phyloP scores from a whole-genome alignment of 208 protist species.

The Crithidia mellificae region DNA sequence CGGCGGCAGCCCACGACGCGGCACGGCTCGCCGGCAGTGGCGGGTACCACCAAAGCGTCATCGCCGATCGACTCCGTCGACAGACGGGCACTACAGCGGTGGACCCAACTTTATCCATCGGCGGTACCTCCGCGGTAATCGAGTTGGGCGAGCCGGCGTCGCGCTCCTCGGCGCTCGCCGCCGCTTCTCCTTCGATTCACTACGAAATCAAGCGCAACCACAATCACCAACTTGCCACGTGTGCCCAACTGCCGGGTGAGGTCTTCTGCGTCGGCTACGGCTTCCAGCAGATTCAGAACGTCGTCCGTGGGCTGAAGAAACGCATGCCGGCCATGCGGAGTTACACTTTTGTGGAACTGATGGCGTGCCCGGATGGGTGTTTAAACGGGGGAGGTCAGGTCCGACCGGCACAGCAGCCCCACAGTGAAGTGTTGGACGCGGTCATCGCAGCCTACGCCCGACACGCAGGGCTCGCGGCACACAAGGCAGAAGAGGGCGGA shows the following conservation, averaged over 20 bases:
- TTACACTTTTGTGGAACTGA: conserved; percentile 96
- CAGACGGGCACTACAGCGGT: no score
- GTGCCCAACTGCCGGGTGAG: conserved; percentile 36
- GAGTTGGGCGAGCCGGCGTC: no score
- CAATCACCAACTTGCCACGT: conserved; percentile 68
- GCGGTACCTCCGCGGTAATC: no score
- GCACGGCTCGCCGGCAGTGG: conserved; percentile 66
- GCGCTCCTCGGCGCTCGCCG: no score
- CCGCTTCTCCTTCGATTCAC: neutral
- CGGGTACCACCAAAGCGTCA: conserved; percentile 59
- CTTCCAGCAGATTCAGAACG: conserved; percentile 98
- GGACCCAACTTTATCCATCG: no score
- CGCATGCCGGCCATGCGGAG: conserved; percentile 39
- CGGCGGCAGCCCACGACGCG: conserved; percentile 13
- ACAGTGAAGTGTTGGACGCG: conserved; percentile 19
- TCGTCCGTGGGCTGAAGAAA: conserved; percentile 93
- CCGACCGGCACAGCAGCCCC: conserved; percentile 23
- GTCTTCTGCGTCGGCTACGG: conserved; percentile 93
- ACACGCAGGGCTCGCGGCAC: no score
- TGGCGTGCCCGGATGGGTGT: conserved; percentile 97
- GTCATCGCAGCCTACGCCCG: conserved; percentile 26
- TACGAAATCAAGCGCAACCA: conserved; percentile 70
- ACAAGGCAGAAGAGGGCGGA: neutral
- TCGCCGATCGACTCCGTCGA: conserved; percentile 18
- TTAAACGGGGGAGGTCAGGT: conserved; percentile 97